Conservation (phyloP, 371 early-diverging fungal species). For the Rhizomucor miehei region DNA sequence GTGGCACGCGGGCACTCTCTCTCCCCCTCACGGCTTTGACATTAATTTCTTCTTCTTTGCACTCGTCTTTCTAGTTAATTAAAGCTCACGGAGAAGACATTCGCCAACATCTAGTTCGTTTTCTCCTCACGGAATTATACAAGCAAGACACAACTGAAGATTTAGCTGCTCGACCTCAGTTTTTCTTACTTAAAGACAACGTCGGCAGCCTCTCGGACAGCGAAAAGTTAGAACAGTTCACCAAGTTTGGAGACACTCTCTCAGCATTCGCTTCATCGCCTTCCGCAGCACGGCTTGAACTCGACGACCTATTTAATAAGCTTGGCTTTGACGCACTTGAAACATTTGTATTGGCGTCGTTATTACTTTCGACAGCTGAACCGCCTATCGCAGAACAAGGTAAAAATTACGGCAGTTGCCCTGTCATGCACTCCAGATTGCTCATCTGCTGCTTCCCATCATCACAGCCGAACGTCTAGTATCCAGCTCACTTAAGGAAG, state of each 20-base stretch:
- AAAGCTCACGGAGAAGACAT: constrained; percentile 57
- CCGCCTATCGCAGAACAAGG: constrained; percentile 48
- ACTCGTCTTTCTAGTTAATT: constrained; percentile 38
- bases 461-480: constrained; percentile 22
- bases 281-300: constrained; percentile 34
- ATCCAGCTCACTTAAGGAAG: constrained; percentile 12
- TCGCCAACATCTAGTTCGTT: constrained; percentile 53
- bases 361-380: constrained; percentile 39
- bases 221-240: constrained; percentile 31
- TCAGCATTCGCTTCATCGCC: constrained; percentile 44
- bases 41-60: constrained; percentile 2
- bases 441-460: constrained; percentile 2
- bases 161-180: constrained; percentile 26
- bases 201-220: constrained; percentile 23
- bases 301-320: constrained; percentile 39
- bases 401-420: constrained; percentile 12
- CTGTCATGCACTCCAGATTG: neutral
- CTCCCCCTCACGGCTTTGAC: neutral
- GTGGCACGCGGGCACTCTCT: neutral
- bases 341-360: constrained; percentile 39
- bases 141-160: constrained; percentile 17
- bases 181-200: constrained; percentile 50
- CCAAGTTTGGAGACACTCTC: constrained; percentile 45
- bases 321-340: constrained; percentile 44
- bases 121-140: constrained; percentile 43